Base-by-base conservation (phyloP, 495 filamentous ascomycete genomes). In the Neurospora sp. region DNA sequence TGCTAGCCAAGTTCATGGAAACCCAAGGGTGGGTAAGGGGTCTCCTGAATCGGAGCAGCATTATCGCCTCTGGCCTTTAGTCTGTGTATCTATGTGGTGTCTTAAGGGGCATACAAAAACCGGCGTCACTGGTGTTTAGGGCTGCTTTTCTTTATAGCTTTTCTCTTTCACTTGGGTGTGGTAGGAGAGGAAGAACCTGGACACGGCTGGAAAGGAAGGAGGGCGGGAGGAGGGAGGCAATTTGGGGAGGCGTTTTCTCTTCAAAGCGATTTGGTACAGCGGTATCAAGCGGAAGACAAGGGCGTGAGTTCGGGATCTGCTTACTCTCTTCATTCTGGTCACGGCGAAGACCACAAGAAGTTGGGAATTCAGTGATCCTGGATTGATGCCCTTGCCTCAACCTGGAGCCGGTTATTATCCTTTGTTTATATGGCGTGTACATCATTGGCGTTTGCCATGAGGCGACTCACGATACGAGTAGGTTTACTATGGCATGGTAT, bases 31-130 rank as follows among this genome's bases (percentile, higher is more conserved):
- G 24, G 54, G 15, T 31, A 66, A 66, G 54, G 24, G 54, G 54
- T 31, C 15, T 66, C 31, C 28, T 66, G 54, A 66, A 28, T 13
- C 28, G 54, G 28, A 34, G 54, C 54, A 66, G 54, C 54, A 66
- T 13, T 28, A 66, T 36, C 15, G 28, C 31, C 15, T 36, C 54
- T 66, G 54, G 48, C 48, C 34, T 59, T 21, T 38, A 42, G 45
- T 38, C 71, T 71, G 36, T 73, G 71, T 75, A 76, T 76, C 71
- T 78, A 76, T 76, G 75, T 69, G 72, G 77, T 70, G 78, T 73
- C 76, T 74, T 70, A 28, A 59, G 71, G 71, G 78, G 76, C 70
- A 79, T 79, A 78, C 75, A 78, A 79, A 79, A 78, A 36, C 48
- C 28, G 78, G 78, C 74, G 76, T 79, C 45, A 70, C 13, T 62